Evolutionary conservation across 257 asterid species (phyloP), one percentile per base, ranked within the genome.

Genomic region (Schizonepeta tenuifolia): DNA sequence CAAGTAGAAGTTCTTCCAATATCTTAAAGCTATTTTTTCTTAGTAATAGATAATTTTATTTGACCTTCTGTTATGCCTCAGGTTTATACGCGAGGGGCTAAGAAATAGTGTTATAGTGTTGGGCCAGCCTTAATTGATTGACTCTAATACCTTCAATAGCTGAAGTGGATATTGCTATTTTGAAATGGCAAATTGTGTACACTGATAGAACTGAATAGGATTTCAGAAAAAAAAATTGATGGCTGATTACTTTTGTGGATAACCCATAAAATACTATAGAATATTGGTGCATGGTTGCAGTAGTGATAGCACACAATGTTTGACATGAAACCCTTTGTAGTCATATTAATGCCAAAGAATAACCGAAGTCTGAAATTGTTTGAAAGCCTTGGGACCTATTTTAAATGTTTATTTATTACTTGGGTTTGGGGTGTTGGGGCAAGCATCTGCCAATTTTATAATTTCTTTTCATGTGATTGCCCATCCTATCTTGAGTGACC

Each of bases 1-100:
- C 71, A n/a, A 72, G 47, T 41, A 9, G 15, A 35, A 49, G 41
- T 72, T 62, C 40, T 72, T 62, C 40, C 8, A 36, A n/a, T 50
- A 65, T 55, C 47, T 50, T 17, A 65, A 7, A 35, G 35, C 68
- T 2, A 57, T 15, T 41, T 56, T 40, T 53, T 54, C 53, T 18
- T 33, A 54, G 67, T 20, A 18, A 41, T 54, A 40, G 65, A 55
- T 41, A 53, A 13, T 26, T 21, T 53, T 73, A 35, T 73, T 13
- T 54, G 60, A 54, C 60, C 22, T 33, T 26, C 40, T 40, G 36
- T 31, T 28, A 4, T 4, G 36, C 36, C 35, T 31, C 36, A 5
- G 36, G 36, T 31, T 31, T 31, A 31, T 31, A 31, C 36, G 5
- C 5, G 36, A 31, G 36, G 36, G 36, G 36, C 36, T 31, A 31